Conservation (phyloP, 2,329 filamentous ascomycete genomes). For the Dactylellina leptospora region DNA sequence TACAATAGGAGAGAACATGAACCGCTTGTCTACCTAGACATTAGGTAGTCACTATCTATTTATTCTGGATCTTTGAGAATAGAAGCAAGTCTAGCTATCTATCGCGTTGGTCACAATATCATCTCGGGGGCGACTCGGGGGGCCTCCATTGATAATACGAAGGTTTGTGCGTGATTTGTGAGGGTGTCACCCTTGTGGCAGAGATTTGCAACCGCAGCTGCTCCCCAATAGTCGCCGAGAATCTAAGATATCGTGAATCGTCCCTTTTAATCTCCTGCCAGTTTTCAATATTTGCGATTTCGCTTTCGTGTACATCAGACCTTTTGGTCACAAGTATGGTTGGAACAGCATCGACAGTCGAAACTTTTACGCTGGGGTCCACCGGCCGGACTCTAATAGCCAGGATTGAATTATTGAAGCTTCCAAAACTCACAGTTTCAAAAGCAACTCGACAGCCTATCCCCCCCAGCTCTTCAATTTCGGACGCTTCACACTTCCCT, state of each 20-base stretch:
- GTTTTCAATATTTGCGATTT: conserved; percentile 17
- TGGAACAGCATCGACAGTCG: conserved; percentile 8
- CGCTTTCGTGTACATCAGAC: background rate
- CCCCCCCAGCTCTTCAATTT: conserved; percentile 75
- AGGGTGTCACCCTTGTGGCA: background rate
- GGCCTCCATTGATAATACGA: background rate
- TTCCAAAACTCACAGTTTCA: conserved; percentile 80
- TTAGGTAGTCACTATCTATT: too few relatives aligned
- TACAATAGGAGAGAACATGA: too few relatives aligned
- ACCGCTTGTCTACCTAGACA: too few relatives aligned
- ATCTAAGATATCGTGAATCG: conserved; percentile 24
- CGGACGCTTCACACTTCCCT: conserved; percentile 69
- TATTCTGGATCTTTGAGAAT: too few relatives aligned
- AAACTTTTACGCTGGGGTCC: conserved; percentile 67
- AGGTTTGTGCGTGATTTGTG: background rate
- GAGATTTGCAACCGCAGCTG: conserved; percentile 44
- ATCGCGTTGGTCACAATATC: background rate
- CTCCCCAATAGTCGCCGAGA: conserved; percentile 36
- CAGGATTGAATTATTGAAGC: conserved; percentile 83
- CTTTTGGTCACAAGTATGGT: conserved; percentile 32
- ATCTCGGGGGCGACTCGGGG: background rate
- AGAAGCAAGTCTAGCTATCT: too few relatives aligned
- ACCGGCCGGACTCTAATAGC: conserved; percentile 81
- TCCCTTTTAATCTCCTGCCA: conserved; percentile 31
- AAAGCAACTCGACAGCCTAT: conserved; percentile 84